These are phyloP conservation scores for Harringtonia lauricola DNA, from an alignment of 2,329 filamentous ascomycete species.

Conservation along the genomic window DNA sequence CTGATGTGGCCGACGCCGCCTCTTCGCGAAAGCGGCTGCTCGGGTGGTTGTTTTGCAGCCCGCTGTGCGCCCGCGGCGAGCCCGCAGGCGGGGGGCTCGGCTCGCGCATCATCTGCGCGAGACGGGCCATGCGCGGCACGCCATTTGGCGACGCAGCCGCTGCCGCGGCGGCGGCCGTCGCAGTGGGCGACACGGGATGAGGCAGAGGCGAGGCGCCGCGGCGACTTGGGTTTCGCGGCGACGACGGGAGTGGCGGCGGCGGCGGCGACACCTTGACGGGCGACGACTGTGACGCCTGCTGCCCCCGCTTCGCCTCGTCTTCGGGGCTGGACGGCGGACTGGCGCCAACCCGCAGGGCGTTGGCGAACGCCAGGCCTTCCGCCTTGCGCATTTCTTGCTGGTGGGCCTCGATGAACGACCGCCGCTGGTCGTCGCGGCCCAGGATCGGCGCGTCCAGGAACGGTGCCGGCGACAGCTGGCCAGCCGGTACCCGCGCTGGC, in stretches of 20 bases:
- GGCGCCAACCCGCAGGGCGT: slow-evolving; percentile 29
- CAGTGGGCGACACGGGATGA: too few species aligned
- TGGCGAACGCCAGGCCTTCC: slow-evolving; percentile 47
- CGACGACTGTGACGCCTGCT: background rate
- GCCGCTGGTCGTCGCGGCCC: slow-evolving; percentile 39
- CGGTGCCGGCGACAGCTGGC: slow-evolving; percentile 17
- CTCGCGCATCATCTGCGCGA: slow-evolving; percentile 12
- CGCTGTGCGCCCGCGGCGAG: slow-evolving; percentile 15
- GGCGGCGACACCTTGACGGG: slow-evolving; percentile 3
- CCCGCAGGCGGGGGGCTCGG: slow-evolving; percentile 28
- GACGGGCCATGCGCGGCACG: background rate
- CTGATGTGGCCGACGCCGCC: slow-evolving; percentile 2
- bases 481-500: slow-evolving; percentile 16
- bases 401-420: slow-evolving; percentile 47
- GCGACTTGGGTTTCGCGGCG: background rate
- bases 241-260: background rate
- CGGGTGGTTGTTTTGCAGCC: slow-evolving; percentile 15
- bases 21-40: slow-evolving; percentile 11
- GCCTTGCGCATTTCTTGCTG: slow-evolving; percentile 49
- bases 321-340: slow-evolving; percentile 16
- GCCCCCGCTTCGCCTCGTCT: slow-evolving; percentile 8
- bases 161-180: too few species aligned
- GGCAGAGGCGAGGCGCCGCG: too few species aligned
- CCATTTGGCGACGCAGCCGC: too few species aligned
- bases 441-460: slow-evolving; percentile 22